Percentiles rank a stretch among this genome's conserved stretches.
Evolutionary conservation across 257 asterid genomes (phyloP).

Genomic region (Fraxinus excelsior): DNA sequence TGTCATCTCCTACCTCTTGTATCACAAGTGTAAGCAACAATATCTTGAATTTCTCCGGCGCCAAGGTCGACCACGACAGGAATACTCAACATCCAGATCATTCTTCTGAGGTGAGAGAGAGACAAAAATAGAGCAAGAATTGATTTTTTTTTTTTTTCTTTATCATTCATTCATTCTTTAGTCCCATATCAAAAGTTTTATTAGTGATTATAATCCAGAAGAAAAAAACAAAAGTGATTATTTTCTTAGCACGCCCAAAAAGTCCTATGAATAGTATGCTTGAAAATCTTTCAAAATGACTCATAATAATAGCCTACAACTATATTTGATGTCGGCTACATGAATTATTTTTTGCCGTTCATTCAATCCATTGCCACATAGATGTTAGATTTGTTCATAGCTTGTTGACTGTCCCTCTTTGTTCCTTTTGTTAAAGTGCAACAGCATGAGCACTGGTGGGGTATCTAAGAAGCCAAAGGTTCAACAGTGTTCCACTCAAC

Average conservation of each 20-base stretch:
- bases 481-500: slow-evolving; percentile 74
- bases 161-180: too few species aligned
- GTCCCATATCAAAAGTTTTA: not conserved
- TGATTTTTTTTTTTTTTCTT: not conserved
- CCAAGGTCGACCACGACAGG: slow-evolving; percentile 17
- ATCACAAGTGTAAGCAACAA: slow-evolving; percentile 52
- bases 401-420: not conserved
- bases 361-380: not conserved
- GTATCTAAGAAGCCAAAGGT: slow-evolving; percentile 88
- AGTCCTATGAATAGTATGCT: slow-evolving; percentile 17
- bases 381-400: not conserved
- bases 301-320: not conserved
- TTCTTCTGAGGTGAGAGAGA: slow-evolving; percentile 58
- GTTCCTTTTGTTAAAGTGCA: slow-evolving; percentile 48
- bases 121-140: not conserved
- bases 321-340: not conserved
- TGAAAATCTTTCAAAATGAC: not conserved
- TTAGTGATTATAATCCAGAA: slow-evolving; percentile 5
- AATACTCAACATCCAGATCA: slow-evolving; percentile 52
- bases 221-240: slow-evolving; percentile 2
- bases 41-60: slow-evolving; percentile 55
- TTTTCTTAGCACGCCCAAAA: slow-evolving; percentile 29
- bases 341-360: not conserved
- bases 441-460: slow-evolving; percentile 67
- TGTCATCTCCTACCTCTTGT: slow-evolving; percentile 68